Evolutionary conservation across 148 eudicot genomes (phyloP), one percentile per base, ranked within the genome.

Genomic region (Rhododendron griersonianum): DNA sequence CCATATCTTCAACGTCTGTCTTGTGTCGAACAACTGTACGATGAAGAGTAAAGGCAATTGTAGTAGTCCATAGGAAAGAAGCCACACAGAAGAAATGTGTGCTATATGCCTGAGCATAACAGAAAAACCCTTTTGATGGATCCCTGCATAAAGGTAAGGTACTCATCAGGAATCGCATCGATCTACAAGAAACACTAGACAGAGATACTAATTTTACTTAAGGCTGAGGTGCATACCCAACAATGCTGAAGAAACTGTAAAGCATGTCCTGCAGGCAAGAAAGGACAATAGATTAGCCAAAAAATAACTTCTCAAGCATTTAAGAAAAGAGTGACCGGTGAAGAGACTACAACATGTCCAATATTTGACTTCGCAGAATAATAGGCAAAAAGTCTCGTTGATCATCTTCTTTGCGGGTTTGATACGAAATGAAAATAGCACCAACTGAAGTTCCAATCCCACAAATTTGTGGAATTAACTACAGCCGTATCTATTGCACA

Each of bases 21-120:
- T 96, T 96, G 91, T 96, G 99, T 84, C 93, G 94, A 41, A 97
- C 99, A 91, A 95, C 99, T 82, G 99, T 97, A 25, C 99, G 95
- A 86, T 96, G 99, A 84, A 96, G 95, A 85, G 99, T 96, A 85
- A 96, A 96, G 47, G 99, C 99, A 57, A 96, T 95, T 57, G 95
- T 96, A 53, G 98, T 96, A 3, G 99, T 96, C 99, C 99, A 96
- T n/a, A 96, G 86, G 84, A 96, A 95, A 86, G 99, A 96, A 28
- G 99, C 98, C 47, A 95, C 95, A 37, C 99, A 94, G 90, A 96
- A 96, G 90, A 96, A 96, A 89, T 96, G 99, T 45, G 98, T 95
- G 89, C 94, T 93, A 84, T 96, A 96, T 79, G 98, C 99, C 91
- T 95, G 99, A 89, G 98, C 96, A 89, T 93, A 94, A 81, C 99